These are phyloP conservation scores for Polychaeton citri DNA, from an alignment of 2,329 filamentous ascomycete genomes.

Conservation along the genomic window DNA sequence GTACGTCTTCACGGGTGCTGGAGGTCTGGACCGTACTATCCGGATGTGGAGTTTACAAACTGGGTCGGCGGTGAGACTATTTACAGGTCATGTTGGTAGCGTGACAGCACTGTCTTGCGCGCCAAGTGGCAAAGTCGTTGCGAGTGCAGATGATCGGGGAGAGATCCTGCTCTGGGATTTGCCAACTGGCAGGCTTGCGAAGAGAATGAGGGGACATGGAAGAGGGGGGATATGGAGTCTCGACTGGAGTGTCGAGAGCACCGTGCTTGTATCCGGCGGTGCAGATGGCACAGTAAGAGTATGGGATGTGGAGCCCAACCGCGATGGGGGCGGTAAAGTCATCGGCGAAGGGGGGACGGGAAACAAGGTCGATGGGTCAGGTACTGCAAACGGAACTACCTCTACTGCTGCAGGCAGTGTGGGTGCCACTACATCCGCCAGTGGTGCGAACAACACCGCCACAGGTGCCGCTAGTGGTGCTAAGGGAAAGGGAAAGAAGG, in stretches of 20 bases:
- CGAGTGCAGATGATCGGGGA: constrained; percentile 75
- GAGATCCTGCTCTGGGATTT: constrained; percentile 94
- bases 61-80: constrained; percentile 77
- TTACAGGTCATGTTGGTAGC: constrained; percentile 80
- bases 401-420: constrained; percentile 18
- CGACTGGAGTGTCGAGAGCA: constrained; percentile 87
- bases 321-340: constrained; percentile 31
- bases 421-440: constrained; percentile 6
- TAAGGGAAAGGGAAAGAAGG: constrained; percentile 65
- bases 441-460: constrained; percentile 2
- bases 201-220: constrained; percentile 85
- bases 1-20: constrained; percentile 82
- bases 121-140: constrained; percentile 79
- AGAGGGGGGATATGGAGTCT: constrained; percentile 90
- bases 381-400: constrained; percentile 29
- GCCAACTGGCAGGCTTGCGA: constrained; percentile 69
- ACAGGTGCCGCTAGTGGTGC: constrained; percentile 7
- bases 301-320: constrained; percentile 67
- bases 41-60: constrained; percentile 94
- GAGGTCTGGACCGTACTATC: constrained; percentile 68
- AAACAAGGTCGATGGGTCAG: constrained; percentile 39
- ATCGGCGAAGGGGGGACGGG: constrained; percentile 35
- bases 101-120: constrained; percentile 76
- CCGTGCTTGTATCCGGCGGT: constrained; percentile 75
- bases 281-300: constrained; percentile 86